Conservation (phyloP, 768 basidiomycete species). For the Rhizopogon sp. region DNA sequence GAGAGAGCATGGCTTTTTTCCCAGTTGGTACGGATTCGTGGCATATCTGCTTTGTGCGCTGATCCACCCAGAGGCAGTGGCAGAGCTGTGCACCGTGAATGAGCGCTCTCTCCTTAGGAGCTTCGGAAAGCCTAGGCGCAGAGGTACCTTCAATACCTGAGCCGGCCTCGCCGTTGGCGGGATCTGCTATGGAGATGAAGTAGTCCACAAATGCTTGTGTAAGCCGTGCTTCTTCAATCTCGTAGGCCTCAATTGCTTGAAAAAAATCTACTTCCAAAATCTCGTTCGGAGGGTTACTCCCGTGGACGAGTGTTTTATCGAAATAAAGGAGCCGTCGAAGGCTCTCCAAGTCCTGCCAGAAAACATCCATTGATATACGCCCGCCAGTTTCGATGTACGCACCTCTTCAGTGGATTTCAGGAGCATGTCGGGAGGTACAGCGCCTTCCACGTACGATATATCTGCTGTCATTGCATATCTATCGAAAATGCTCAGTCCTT, state of each 20-base stretch:
- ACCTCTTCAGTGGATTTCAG: too few species aligned
- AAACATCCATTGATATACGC: neutral
- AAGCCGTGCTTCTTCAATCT: too few species aligned
- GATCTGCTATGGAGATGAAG: neutral
- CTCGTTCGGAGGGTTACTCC: neutral
- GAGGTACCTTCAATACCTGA: neutral
- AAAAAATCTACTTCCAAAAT: neutral
- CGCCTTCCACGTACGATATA: too few species aligned
- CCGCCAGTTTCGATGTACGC: too few species aligned
- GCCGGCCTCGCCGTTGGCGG: neutral
- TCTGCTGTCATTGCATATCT: neutral
- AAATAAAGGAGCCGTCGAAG: neutral
- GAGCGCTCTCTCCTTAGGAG: neutral
- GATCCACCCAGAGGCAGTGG: slow-evolving; percentile 5
- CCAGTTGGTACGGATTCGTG: neutral
- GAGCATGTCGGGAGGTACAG: too few species aligned
- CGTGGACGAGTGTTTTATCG: neutral
- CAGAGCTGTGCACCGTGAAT: too few species aligned
- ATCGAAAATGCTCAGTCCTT: neutral
- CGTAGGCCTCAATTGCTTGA: neutral
- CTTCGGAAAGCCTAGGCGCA: slow-evolving; percentile 7
- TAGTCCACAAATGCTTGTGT: too few species aligned
- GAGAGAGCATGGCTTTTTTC: slow-evolving; percentile 9
- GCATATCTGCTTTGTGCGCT: slow-evolving; percentile 1
- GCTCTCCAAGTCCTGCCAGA: neutral